phyloP scores from a whole-genome alignment of 2,329 filamentous ascomycete genomes.

The Xylariaceae sp. region DNA sequence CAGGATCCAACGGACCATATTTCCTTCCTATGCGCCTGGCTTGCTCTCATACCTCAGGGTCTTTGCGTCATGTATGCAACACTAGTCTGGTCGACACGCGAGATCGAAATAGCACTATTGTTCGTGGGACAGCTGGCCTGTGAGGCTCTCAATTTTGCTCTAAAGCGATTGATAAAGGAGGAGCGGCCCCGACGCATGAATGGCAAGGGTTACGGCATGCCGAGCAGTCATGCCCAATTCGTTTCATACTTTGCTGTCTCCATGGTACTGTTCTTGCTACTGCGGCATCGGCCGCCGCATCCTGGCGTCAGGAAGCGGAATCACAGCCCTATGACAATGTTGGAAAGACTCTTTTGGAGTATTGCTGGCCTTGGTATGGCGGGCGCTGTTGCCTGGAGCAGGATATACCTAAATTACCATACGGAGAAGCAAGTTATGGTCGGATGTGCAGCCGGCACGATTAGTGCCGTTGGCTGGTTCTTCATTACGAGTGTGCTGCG shows the following conservation, averaged over 20 bases:
- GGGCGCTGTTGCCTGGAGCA: conserved; percentile 69
- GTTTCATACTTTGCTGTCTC: conserved; percentile 87
- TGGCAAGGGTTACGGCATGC: conserved; percentile 98
- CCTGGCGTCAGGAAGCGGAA: conserved; percentile 28
- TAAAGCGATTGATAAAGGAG: conserved; percentile 91
- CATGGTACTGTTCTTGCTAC: conserved; percentile 76
- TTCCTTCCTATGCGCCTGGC: conserved; percentile 87
- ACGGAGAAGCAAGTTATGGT: conserved; percentile 83
- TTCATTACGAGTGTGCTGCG: conserved; percentile 62
- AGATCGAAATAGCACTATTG: conserved; percentile 84
- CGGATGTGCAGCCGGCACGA: conserved; percentile 65
- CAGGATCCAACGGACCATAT: conserved; percentile 82
- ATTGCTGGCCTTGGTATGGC: conserved; percentile 58
- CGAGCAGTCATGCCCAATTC: conserved; percentile 89
- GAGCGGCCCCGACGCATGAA: conserved; percentile 79
- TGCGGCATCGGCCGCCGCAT: conserved; percentile 64
- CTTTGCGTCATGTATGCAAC: conserved; percentile 88
- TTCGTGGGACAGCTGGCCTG: conserved; percentile 88
- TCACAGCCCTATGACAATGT: conserved; percentile 54
- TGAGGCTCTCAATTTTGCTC: conserved; percentile 81
- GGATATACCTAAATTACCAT: conserved; percentile 91
- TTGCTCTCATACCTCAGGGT: conserved; percentile 88
- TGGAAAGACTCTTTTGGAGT: conserved; percentile 53
- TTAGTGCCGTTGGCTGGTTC: conserved; percentile 78
- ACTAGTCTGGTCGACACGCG: conserved; percentile 84